Conservation (phyloP, 768 basidiomycete genomes). For the Lyophyllum shimeji region DNA sequence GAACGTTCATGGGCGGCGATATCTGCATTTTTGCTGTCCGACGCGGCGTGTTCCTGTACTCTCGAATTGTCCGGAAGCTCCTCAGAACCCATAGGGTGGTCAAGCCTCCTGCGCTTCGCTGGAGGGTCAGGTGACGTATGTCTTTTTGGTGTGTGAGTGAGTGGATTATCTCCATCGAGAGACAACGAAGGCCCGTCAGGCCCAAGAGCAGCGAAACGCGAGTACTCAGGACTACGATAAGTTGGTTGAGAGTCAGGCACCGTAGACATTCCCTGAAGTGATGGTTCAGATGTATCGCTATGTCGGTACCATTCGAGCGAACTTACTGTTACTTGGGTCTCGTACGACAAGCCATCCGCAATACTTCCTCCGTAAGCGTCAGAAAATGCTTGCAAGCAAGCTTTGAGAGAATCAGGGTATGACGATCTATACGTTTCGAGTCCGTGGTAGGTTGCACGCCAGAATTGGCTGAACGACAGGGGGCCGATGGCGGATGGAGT, state of each 20-base stretch:
- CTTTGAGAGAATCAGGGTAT: slow-evolving; percentile 46
- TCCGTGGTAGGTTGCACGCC: slow-evolving; percentile 56
- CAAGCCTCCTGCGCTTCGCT: slow-evolving; percentile 1
- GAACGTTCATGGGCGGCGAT: background rate
- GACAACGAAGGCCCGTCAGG: background rate
- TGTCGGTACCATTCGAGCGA: background rate
- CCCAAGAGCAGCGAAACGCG: background rate
- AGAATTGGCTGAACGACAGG: slow-evolving; percentile 54
- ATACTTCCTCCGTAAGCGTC: slow-evolving; percentile 50
- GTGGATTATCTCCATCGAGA: background rate
- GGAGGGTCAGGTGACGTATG: background rate
- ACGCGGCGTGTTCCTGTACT: background rate
- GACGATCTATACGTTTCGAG: slow-evolving; percentile 30
- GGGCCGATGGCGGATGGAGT: slow-evolving; percentile 49
- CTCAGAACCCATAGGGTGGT: background rate
- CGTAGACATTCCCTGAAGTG: slow-evolving; percentile 10
- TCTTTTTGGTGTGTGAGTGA: background rate
- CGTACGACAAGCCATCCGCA: slow-evolving; percentile 40
- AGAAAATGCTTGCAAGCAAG: slow-evolving; percentile 44
- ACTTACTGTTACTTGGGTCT: slow-evolving; percentile 36
- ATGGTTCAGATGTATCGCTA: background rate
- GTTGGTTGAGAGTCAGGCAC: slow-evolving; percentile 31
- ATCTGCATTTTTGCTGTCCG: background rate
- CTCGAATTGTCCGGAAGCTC: background rate
- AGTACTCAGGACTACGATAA: background rate